These are phyloP conservation scores for Parachaetomium inaequale DNA, from an alignment of 495 filamentous ascomycete genomes.

Conservation along the genomic window DNA sequence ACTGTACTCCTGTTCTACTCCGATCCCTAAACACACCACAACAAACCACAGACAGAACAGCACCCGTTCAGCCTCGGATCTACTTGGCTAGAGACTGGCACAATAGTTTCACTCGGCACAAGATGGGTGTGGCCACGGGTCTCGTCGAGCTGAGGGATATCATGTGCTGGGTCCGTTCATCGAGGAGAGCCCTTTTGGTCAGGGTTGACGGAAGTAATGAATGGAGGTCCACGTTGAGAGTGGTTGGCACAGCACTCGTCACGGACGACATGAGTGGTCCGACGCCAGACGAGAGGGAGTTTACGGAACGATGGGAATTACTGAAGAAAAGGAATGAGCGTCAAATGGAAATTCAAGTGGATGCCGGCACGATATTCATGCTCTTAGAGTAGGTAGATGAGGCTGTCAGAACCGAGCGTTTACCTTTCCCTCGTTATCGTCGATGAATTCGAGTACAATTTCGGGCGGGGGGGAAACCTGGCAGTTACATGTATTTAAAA, in stretches of 20 bases:
- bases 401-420: too few species aligned
- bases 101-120: background rate
- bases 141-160: background rate
- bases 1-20: background rate
- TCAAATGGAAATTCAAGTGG: background rate
- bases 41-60: background rate
- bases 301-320: background rate
- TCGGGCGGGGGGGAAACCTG: too few species aligned
- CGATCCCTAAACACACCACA: background rate
- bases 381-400: slow-evolving; percentile 2
- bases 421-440: too few species aligned
- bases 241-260: background rate
- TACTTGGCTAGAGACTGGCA: background rate
- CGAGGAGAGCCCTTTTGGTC: slow-evolving; percentile 2
- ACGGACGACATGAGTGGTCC: background rate
- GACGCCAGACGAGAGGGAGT: background rate
- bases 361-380: slow-evolving; percentile 2
- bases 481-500: too few species aligned
- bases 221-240: background rate
- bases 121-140: slow-evolving; percentile 6
- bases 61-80: background rate
- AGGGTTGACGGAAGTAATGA: background rate
- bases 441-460: too few species aligned
- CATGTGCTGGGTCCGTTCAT: background rate
- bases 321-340: background rate